A percentile compares a stretch with the other conserved stretches of the same genome.
Evolutionary conservation across 1,284 basidiomycete species (phyloP).

Genomic region (Pyrrhoderma noxium): DNA sequence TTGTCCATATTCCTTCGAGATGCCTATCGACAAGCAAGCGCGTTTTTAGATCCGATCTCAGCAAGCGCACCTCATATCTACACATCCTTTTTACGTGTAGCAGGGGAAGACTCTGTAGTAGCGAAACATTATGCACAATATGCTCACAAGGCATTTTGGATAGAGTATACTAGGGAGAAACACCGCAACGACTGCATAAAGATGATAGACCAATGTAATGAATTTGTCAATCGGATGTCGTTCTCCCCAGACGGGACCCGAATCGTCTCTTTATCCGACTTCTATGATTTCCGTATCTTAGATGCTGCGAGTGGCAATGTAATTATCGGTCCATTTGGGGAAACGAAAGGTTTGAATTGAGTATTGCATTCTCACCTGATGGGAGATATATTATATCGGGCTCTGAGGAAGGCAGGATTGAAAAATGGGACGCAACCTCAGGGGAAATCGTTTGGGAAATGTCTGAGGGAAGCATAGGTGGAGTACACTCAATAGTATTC

Average conservation of each 20-base stretch:
- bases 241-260: slow-evolving; percentile 20
- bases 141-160: too few species aligned
- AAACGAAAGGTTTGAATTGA: slow-evolving; percentile 9
- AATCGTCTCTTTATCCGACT: slow-evolving; percentile 19
- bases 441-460: slow-evolving; percentile 8
- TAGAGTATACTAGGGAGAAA: too few species aligned
- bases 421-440: slow-evolving; percentile 17
- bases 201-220: too few species aligned
- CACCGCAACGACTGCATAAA: too few species aligned
- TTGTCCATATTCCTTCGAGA: too few species aligned
- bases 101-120: too few species aligned
- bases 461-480: slow-evolving; percentile 7
- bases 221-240: slow-evolving; percentile 2
- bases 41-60: too few species aligned
- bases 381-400: slow-evolving; percentile 17
- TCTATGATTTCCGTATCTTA: slow-evolving; percentile 19
- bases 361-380: slow-evolving; percentile 14
- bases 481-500: slow-evolving; percentile 12
- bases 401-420: slow-evolving; percentile 14
- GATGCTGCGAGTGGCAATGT: slow-evolving; percentile 15
- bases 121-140: too few species aligned
- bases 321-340: slow-evolving; percentile 2
- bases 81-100: too few species aligned
- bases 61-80: too few species aligned
- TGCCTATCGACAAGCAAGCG: too few species aligned